phyloP scores from a whole-genome alignment of 1,284 basidiomycete species.

The Fomes fomentarius region DNA sequence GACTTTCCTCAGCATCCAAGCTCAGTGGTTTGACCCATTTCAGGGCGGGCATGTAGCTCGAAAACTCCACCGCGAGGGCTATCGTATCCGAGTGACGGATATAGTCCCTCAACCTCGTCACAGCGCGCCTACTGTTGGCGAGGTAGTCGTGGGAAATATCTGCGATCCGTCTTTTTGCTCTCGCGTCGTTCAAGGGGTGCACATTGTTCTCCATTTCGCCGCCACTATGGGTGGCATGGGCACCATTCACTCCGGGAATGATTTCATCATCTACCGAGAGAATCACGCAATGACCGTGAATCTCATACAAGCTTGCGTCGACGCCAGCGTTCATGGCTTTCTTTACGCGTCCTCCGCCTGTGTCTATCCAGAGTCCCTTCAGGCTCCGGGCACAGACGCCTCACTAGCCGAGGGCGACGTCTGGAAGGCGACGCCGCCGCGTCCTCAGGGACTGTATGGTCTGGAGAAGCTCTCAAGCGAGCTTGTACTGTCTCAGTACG shows the following conservation, averaged over 20 bases:
- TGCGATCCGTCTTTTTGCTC: constrained; percentile 46
- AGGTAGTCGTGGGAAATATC: constrained; percentile 49
- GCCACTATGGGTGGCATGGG: constrained; percentile 69
- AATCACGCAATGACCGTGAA: constrained; percentile 56
- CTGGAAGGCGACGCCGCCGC: constrained; percentile 39
- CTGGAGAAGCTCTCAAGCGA: constrained; percentile 61
- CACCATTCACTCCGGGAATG: constrained; percentile 55
- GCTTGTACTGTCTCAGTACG: constrained; percentile 42
- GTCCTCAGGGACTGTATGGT: constrained; percentile 60
- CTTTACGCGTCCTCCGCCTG: constrained; percentile 64
- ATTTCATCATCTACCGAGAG: constrained; percentile 48
- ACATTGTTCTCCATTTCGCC: constrained; percentile 56
- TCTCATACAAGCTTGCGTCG: constrained; percentile 43
- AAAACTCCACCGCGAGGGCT: constrained; percentile 36
- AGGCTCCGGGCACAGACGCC: constrained; percentile 40
- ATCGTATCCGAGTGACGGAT: constrained; percentile 49
- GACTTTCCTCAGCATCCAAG: not conserved
- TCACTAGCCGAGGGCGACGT: constrained; percentile 51
- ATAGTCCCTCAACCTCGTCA: constrained; percentile 34
- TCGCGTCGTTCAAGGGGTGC: constrained; percentile 40
- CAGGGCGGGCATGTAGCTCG: constrained; percentile 58
- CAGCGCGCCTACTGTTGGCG: constrained; percentile 34
- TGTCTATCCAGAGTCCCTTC: constrained; percentile 54
- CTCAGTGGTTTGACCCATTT: not conserved
- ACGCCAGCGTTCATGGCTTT: constrained; percentile 45